Evolutionary conservation across 441 rosid species (phyloP).

Genomic region (Aleurites moluccanus): DNA sequence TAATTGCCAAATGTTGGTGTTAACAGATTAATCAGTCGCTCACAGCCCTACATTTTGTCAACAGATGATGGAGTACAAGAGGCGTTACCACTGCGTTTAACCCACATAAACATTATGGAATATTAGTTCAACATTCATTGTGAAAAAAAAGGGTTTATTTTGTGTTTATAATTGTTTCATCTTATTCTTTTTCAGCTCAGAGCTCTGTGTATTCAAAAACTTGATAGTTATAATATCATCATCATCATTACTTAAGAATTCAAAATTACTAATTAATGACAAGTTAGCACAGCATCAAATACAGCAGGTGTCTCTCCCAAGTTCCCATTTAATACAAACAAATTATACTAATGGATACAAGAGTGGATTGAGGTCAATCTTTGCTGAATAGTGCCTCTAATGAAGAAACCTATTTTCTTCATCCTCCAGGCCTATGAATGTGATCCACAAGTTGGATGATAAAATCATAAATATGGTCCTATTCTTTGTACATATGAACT

Average conservation of each 20-base stretch:
- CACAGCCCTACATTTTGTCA: background rate
- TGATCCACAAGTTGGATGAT: background rate
- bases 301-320: background rate
- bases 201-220: background rate
- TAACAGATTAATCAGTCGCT: background rate
- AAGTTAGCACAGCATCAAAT: background rate
- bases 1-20: background rate
- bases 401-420: background rate
- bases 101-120: background rate
- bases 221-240: background rate
- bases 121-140: background rate
- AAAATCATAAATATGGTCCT: background rate
- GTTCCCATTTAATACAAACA: background rate
- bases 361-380: background rate
- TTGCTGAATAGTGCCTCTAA: background rate
- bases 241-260: background rate
- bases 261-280: background rate
- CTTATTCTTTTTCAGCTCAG: background rate
- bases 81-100: no score
- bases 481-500: background rate
- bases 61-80: background rate
- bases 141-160: background rate
- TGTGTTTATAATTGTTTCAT: background rate
- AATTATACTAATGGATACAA: background rate
- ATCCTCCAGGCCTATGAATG: background rate